Evolutionary conservation across 2,329 filamentous ascomycete species (phyloP).

Genomic region (Rhinocladiella mackenziei): DNA sequence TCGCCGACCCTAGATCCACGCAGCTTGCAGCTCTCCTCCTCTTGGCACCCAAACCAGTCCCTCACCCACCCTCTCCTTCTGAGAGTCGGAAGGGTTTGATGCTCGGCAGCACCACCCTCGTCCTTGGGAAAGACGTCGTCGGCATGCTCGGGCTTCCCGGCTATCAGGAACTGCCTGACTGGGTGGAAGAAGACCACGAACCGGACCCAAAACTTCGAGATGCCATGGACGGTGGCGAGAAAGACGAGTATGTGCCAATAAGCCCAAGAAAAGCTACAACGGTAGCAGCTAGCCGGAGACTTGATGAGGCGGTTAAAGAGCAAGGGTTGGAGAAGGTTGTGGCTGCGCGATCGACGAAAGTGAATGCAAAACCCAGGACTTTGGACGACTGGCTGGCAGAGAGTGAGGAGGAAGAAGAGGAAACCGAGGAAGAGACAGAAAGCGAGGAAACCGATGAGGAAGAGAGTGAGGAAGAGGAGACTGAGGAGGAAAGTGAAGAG

Average conservation of each 20-base stretch:
- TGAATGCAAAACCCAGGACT: conserved; percentile 62
- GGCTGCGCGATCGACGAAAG: conserved; percentile 25
- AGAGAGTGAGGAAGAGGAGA: conserved; percentile 11
- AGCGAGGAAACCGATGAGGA: conserved; percentile 14
- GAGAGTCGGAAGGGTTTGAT: conserved; percentile 73
- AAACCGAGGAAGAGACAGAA: conserved; percentile 17
- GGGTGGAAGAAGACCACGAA: conserved; percentile 76
- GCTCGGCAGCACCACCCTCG: conserved; percentile 79
- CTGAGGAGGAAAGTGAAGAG: conserved; percentile 4
- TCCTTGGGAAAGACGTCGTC: conserved; percentile 67
- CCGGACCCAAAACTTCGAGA: conserved; percentile 72
- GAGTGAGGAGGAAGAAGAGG: conserved; percentile 55
- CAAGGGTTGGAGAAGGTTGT: conserved; percentile 35
- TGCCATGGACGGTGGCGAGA: conserved; percentile 40
- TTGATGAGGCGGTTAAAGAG: conserved; percentile 43
- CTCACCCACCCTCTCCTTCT: conserved; percentile 83
- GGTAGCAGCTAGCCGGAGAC: conserved; percentile 39
- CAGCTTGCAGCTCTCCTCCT: conserved; percentile 88
- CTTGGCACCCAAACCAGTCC: conserved; percentile 88
- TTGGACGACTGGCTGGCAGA: conserved; percentile 91
- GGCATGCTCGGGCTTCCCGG: conserved; percentile 71
- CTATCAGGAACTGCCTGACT: conserved; percentile 75
- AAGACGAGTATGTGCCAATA: conserved; percentile 33
- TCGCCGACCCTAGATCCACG: conserved; percentile 67
- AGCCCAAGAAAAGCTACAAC: conserved; percentile 32